Conservation (phyloP, 331 rosid species). For the Prunus yedoensis region DNA sequence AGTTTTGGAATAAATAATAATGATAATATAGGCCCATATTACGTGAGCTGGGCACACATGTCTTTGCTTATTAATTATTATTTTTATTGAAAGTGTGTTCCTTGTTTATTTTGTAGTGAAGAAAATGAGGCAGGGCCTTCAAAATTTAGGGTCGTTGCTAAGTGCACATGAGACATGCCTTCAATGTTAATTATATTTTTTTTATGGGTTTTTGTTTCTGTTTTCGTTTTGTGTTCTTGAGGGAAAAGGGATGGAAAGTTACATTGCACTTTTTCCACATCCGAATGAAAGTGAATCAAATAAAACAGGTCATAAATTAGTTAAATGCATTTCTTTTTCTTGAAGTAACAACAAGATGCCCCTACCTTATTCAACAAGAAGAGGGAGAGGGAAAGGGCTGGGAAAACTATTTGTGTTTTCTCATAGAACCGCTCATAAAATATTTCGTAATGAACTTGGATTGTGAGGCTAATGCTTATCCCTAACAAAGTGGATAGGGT, state of each 20-base stretch:
- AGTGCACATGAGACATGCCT: slow-evolving; percentile 27
- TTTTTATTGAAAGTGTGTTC: background rate
- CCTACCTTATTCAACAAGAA: slow-evolving; percentile 3
- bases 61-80: background rate
- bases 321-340: slow-evolving; percentile 27
- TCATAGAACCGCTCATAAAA: too few species aligned
- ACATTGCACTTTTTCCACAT: background rate
- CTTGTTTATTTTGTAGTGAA: background rate
- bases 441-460: background rate
- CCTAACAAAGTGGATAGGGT: too few species aligned
- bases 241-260: background rate
- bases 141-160: slow-evolving; percentile 5
- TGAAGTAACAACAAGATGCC: slow-evolving; percentile 22
- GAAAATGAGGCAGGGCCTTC: background rate
- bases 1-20: background rate
- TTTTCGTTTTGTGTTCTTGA: background rate
- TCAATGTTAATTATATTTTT: background rate
- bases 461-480: too few species aligned
- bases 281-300: background rate
- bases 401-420: background rate
- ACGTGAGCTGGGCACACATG: slow-evolving; percentile 19
- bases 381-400: background rate
- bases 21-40: slow-evolving; percentile 18
- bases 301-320: background rate
- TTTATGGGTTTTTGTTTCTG: too few species aligned